Conservation (phyloP, 768 basidiomycete species). For the Panaeolus cyanescens region DNA sequence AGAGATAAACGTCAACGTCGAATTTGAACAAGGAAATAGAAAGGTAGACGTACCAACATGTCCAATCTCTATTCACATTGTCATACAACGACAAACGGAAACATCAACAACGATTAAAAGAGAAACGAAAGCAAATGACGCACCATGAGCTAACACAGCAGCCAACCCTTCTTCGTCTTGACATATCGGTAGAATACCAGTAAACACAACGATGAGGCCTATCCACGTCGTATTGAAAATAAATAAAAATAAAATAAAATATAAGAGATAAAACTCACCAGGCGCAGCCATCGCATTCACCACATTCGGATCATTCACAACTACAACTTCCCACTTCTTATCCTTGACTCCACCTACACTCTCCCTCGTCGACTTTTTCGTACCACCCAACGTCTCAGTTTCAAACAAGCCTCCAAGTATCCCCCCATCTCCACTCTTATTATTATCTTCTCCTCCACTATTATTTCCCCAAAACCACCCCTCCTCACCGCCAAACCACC, state of each 20-base stretch:
- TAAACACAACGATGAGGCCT: conserved; percentile 86
- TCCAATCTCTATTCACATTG: conserved; percentile 82
- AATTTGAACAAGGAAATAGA: background rate
- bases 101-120: background rate
- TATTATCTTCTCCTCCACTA: no score
- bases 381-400: background rate
- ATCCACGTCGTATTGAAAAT: no score
- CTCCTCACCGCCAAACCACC: no score
- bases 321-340: conserved; percentile 50
- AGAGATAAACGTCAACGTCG: no score
- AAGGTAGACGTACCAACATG: conserved; percentile 54
- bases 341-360: background rate
- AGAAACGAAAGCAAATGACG: conserved; percentile 14
- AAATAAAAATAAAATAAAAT: background rate
- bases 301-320: conserved; percentile 69
- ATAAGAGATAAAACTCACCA: conserved; percentile 39
- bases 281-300: conserved; percentile 81
- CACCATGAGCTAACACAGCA: conserved; percentile 84
- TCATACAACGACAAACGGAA: background rate
- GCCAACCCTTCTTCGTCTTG: conserved; percentile 82
- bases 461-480: no score
- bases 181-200: conserved; percentile 82
- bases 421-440: no score
- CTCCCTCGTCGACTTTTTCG: background rate
- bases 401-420: background rate